Percentiles rank a stretch among this genome's conserved stretches.
Conservation (phyloP, 1,284 basidiomycete genomes). For the Heterobasidion parviporum region DNA sequence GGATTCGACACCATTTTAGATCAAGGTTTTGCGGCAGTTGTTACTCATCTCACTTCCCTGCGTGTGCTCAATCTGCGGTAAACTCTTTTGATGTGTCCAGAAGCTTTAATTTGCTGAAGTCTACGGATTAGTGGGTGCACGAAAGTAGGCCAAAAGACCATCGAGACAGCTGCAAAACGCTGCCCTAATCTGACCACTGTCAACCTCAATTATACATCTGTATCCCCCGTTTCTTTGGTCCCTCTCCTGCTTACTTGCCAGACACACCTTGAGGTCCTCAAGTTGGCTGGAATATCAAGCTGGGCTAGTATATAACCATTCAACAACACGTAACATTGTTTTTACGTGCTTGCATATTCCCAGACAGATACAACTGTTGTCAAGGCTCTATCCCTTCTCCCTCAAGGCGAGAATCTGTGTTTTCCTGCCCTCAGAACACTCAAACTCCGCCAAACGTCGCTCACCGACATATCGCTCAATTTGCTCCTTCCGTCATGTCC, state of each 20-base stretch:
- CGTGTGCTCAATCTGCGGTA: conserved; percentile 48
- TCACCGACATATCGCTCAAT: conserved; percentile 41
- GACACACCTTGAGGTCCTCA: conserved; percentile 41
- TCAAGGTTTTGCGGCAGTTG: conserved; percentile 36
- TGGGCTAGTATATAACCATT: conserved; percentile 34
- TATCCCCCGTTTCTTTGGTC: conserved; percentile 38
- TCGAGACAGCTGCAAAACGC: conserved; percentile 26
- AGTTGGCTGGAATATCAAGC: conserved; percentile 52
- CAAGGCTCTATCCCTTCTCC: conserved; percentile 32
- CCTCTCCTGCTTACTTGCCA: conserved; percentile 34
- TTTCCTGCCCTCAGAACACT: conserved; percentile 38
- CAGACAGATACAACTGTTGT: conserved; percentile 51
- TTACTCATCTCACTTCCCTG: conserved; percentile 37
- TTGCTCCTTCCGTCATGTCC: conserved; percentile 39
- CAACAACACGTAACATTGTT: not conserved
- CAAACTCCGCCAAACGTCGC: conserved; percentile 48
- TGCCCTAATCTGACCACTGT: conserved; percentile 38
- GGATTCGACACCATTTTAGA: conserved; percentile 49
- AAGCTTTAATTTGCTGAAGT: too few relatives aligned
- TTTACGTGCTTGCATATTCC: not conserved
- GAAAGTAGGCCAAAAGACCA: conserved; percentile 44
- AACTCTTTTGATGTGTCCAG: not conserved
- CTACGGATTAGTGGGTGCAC: conserved; percentile 41
- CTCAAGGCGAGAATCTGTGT: conserved; percentile 15
- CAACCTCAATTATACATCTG: conserved; percentile 57